phyloP scores from a whole-genome alignment of 805 yeast species.

The Ogataea angusta region DNA sequence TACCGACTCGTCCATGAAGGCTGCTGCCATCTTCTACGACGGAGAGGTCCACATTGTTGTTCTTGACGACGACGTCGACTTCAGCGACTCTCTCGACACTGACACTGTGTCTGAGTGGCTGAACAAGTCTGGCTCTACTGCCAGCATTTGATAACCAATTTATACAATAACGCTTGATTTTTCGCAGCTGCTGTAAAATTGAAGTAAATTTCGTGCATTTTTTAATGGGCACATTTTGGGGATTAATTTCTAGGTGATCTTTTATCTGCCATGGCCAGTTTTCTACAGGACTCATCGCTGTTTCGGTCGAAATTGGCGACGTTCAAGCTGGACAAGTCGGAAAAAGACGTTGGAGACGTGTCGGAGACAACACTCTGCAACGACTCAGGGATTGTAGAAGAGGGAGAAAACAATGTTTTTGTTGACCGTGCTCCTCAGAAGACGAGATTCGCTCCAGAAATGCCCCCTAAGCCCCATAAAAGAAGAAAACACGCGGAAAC shows the following conservation, averaged over 20 bases:
- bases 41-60: slow-evolving; percentile 55
- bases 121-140: slow-evolving; percentile 47
- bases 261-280: slow-evolving; percentile 5
- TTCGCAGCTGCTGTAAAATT: slow-evolving; percentile 1
- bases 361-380: slow-evolving; percentile 1
- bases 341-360: not conserved
- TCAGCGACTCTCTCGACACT: slow-evolving; percentile 50
- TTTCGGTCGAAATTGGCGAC: slow-evolving; percentile 4
- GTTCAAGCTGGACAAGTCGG: not conserved
- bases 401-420: slow-evolving; percentile 4
- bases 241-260: not conserved
- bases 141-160: slow-evolving; percentile 17
- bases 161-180: slow-evolving; percentile 8
- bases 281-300: slow-evolving; percentile 4
- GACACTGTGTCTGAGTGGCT: slow-evolving; percentile 63
- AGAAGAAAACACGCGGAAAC: slow-evolving; percentile 1
- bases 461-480: slow-evolving; percentile 3
- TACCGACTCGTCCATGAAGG: slow-evolving; percentile 69
- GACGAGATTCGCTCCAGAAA: not conserved
- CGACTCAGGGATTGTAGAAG: slow-evolving; percentile 5
- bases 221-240: slow-evolving; percentile 5
- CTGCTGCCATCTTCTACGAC: slow-evolving; percentile 79
- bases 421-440: slow-evolving; percentile 1
- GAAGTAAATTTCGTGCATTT: too few species aligned
- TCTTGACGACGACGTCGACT: slow-evolving; percentile 51